Evolutionary conservation across 345 rosid genomes (phyloP), one percentile per base, ranked within the genome.

Genomic region (Noccaea bulbosa): DNA sequence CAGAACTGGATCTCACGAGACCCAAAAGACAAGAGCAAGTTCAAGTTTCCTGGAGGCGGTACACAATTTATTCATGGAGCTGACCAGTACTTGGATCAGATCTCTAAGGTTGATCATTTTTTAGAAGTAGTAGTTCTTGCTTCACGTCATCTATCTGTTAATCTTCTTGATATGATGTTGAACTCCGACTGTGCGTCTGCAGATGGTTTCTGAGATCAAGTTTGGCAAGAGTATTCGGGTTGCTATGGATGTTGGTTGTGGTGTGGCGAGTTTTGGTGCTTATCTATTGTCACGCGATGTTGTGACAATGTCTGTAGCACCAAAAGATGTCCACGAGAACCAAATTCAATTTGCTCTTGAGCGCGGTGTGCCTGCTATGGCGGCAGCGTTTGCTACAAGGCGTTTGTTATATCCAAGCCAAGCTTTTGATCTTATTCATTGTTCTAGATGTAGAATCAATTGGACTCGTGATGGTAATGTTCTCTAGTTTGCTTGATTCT

Each of bases 341-440:
- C 99, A 95, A 75, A 95, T 95, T 80, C 99, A 95, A 34, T 95
- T 92, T 85, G 99, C 99, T 70, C 92, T 95, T 63, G 99, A 95
- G 76, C 96, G 98, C 62, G 98, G 98, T 74, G 99, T 92, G 39
- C 99, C 99, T 73, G 98, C 99, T 68, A 95, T 92, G 96, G 96
- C 75, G 27, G 97, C 98, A 70, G 99, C 99, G 53, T 92, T 92
- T 84, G 97, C 94, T 35, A 95, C 96, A 32, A 89, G 60, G 54
- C 93, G 97, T 9, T 75, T 92, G 60, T 65, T 85, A 51, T 95
- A 79, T 79, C 96, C 98, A 24, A 95, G 99, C 81, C 98, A 95
- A 83, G 96, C 97, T 62, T 95, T 92, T 84, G 98, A 95, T 81
- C 73, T 92, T 73, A 89, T 95, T 48, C 98, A 95, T 82, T 92